These are phyloP conservation scores for Geotrichum phurueaensis DNA, from an alignment of 1,139 yeast species.

Conservation along the genomic window DNA sequence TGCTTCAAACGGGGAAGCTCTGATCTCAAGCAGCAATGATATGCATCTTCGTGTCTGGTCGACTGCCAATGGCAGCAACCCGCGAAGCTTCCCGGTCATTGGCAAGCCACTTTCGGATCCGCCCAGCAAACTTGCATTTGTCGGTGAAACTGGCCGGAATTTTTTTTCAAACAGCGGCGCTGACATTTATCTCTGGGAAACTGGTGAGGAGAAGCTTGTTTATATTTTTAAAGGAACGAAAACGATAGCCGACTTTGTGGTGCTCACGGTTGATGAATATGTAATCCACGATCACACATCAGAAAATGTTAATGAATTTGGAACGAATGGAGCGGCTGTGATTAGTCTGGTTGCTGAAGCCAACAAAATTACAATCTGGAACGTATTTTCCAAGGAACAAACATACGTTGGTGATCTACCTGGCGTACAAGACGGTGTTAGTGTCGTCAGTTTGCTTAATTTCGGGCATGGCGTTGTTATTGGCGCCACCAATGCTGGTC, in stretches of 20 bases:
- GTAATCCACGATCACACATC: constrained; percentile 9
- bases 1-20: constrained; percentile 45
- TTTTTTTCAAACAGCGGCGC: constrained; percentile 38
- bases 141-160: constrained; percentile 60
- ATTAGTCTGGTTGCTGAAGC: constrained; percentile 48
- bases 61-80: constrained; percentile 41
- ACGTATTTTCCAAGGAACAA: constrained; percentile 3
- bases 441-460: background rate
- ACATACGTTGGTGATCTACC: background rate
- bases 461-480: constrained; percentile 4
- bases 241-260: constrained; percentile 18
- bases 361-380: constrained; percentile 24
- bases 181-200: constrained; percentile 62
- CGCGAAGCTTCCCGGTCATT: constrained; percentile 49
- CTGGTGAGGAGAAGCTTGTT: constrained; percentile 48
- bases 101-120: constrained; percentile 33
- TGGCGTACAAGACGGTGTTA: background rate
- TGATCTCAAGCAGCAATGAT: constrained; percentile 53
- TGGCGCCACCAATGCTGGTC: constrained; percentile 10
- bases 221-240: constrained; percentile 34
- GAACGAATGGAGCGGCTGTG: constrained; percentile 37
- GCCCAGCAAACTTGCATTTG: constrained; percentile 40
- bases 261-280: constrained; percentile 30
- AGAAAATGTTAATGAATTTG: constrained; percentile 34
- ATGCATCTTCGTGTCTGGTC: constrained; percentile 56